These are phyloP conservation scores for Plenodomus tracheiphilus DNA, from an alignment of 2,329 filamentous ascomycete species.

Conservation along the genomic window DNA sequence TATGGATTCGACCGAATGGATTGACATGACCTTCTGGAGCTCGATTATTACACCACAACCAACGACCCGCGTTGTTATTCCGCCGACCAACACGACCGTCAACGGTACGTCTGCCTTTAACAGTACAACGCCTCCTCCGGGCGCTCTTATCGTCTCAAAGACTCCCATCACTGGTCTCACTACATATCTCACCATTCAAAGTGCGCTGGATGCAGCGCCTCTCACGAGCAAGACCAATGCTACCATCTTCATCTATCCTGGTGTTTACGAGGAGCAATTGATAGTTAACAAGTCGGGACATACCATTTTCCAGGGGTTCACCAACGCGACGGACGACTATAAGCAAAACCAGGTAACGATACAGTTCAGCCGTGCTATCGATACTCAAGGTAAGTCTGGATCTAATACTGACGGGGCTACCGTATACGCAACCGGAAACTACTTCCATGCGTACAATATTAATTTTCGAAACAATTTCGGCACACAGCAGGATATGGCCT, in stretches of 20 bases:
- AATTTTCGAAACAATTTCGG: conserved; percentile 48
- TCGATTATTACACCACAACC: conserved; percentile 42
- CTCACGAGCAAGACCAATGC: conserved; percentile 41
- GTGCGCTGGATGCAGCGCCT: conserved; percentile 41
- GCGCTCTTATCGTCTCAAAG: conserved; percentile 47
- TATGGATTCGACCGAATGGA: conserved; percentile 45
- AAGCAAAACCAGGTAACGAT: conserved; percentile 45
- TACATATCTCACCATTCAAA: conserved; percentile 44
- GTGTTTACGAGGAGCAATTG: conserved; percentile 46
- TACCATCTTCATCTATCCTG: conserved; percentile 49
- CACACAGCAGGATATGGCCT: conserved; percentile 43
- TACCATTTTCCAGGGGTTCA: conserved; percentile 48
- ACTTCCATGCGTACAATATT: conserved; percentile 47
- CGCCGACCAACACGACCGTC: conserved; percentile 28
- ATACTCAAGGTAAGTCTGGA: conserved; percentile 40
- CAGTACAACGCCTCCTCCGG: conserved; percentile 39
- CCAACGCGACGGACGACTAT: conserved; percentile 42
- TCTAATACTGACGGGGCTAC: conserved; percentile 47
- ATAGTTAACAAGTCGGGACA: conserved; percentile 45
- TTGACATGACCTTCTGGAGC: conserved; percentile 47
- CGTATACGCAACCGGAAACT: conserved; percentile 47
- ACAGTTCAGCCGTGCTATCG: conserved; percentile 40
- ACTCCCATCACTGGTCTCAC: conserved; percentile 39
- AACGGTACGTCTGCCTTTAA: conserved; percentile 30
- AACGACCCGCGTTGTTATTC: conserved; percentile 10